Base-by-base conservation (phyloP, 371 early-diverging fungal genomes). In the Phascolomyces articulosus region DNA sequence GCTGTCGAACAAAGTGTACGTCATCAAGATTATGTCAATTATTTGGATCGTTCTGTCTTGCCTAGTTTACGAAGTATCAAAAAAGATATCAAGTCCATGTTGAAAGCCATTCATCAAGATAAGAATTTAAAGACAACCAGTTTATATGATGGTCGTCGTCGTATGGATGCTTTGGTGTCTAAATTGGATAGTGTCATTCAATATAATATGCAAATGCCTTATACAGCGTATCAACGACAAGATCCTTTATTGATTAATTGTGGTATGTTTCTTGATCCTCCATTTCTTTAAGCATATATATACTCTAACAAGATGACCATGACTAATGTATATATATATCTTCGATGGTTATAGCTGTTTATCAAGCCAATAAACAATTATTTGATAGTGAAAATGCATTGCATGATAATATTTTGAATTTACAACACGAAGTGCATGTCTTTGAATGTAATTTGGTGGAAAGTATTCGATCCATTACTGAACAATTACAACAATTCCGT, bases 171-270 rank as follows among this genome's bases (percentile, higher is more conserved):
- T 9, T 40, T 74, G 0, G 69, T 78, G 6, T 34, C 60, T 28
- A 61, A 66, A 16, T 60, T 83, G 27, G 77, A 77, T 38, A 68
- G 70, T 21, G 27, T 55, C 11, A 72, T 78, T 29, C 63, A 77
- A 40, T 23, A 38, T 15, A 66, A 61, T 27, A 47, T 60, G 9
- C 71, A 63, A 13, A 47, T 63, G 31, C 83, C 80, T 16, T 64
- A 71, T 15, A 56, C 59, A 21, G 77, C 77, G 0, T 55, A 62
- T 20, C 67, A 74, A 6, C 62, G 63, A 16, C 56, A 55, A 0
- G 83, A 83, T 49, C 83, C 83, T 4, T 71, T 74, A 21, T 55
- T 83, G 53, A 7, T 75, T 9, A 83, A 77, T 38, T 51, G 73
- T 21, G 68, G 77, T 66, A 31, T n/a, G n/a, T n/a, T n/a, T n/a